phyloP scores from a whole-genome alignment of 768 basidiomycete genomes.

The Boletus patriciae region DNA sequence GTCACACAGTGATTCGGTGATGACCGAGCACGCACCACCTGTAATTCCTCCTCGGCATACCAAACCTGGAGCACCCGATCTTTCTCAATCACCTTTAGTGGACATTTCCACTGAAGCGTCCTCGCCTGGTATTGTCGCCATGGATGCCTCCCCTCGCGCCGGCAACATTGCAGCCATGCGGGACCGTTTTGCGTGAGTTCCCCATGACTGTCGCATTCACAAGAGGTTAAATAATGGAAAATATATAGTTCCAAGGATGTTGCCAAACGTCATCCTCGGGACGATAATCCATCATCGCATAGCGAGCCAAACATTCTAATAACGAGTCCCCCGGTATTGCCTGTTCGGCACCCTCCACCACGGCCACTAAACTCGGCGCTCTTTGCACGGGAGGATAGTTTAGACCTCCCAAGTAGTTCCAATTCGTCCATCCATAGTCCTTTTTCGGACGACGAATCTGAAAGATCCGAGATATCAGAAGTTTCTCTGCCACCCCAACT shows the following conservation, averaged over 20 bases:
- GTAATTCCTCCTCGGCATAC: constrained; percentile 20
- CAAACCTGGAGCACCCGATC: constrained; percentile 7
- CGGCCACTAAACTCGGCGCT: constrained; percentile 16
- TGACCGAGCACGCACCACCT: constrained; percentile 13
- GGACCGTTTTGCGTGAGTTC: constrained; percentile 31
- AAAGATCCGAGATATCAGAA: constrained; percentile 25
- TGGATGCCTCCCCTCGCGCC: constrained; percentile 9
- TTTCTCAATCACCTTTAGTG: neutral
- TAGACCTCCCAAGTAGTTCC: constrained; percentile 21
- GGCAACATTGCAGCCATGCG: constrained; percentile 41
- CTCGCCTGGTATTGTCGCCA: neutral
- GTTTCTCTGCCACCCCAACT: constrained; percentile 10
- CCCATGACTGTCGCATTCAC: neutral
- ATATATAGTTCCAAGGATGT: constrained; percentile 24
- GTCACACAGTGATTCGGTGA: constrained; percentile 21
- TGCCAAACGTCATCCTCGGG: constrained; percentile 7
- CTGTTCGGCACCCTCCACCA: constrained; percentile 22
- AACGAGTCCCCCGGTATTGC: constrained; percentile 21
- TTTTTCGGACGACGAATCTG: constrained; percentile 34
- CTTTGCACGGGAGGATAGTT: constrained; percentile 21
- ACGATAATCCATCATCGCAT: constrained; percentile 19
- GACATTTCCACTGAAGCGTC: constrained; percentile 2
- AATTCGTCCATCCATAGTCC: constrained; percentile 27
- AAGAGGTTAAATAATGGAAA: neutral
- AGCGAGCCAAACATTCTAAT: constrained; percentile 27